These are phyloP conservation scores for Debaryomycetaceae sp. DNA, from an alignment of 1,139 yeast species.

Conservation along the genomic window DNA sequence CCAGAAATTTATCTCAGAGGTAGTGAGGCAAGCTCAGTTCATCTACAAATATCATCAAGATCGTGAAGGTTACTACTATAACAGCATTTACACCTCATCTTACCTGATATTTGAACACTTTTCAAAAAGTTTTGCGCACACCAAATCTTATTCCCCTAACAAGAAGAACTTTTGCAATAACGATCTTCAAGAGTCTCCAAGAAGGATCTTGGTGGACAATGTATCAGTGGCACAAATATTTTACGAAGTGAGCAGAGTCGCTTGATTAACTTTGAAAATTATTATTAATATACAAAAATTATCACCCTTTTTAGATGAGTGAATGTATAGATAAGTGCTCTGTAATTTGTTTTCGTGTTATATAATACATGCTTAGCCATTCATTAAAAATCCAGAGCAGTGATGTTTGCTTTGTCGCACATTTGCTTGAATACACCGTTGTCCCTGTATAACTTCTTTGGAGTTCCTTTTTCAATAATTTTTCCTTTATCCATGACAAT, in stretches of 20 bases:
- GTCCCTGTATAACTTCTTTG: constrained; percentile 35
- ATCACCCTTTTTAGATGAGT: background rate
- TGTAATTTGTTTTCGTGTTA: no score
- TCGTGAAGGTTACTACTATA: constrained; percentile 14
- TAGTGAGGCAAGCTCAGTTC: constrained; percentile 20
- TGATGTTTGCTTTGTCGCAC: constrained; percentile 36
- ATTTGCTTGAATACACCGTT: constrained; percentile 39
- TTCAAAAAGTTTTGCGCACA: constrained; percentile 8
- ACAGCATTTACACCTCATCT: constrained; percentile 11
- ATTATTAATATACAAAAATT: background rate
- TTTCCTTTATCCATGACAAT: constrained; percentile 54
- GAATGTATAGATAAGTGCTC: no score
- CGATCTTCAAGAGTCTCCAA: constrained; percentile 9
- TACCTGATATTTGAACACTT: constrained; percentile 9
- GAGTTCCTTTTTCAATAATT: constrained; percentile 48
- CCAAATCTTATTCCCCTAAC: constrained; percentile 5
- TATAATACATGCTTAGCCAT: background rate
- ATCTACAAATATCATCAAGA: constrained; percentile 22
- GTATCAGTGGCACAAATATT: constrained; percentile 26
- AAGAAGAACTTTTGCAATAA: constrained; percentile 12
- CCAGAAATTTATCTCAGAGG: constrained; percentile 9
- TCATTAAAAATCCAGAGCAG: constrained; percentile 14
- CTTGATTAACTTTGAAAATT: background rate
- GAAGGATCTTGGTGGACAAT: constrained; percentile 18
- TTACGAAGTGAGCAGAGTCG: constrained; percentile 6